Evolutionary conservation across 2,329 filamentous ascomycete genomes (phyloP).

Genomic region (Hypoxylon sp.): DNA sequence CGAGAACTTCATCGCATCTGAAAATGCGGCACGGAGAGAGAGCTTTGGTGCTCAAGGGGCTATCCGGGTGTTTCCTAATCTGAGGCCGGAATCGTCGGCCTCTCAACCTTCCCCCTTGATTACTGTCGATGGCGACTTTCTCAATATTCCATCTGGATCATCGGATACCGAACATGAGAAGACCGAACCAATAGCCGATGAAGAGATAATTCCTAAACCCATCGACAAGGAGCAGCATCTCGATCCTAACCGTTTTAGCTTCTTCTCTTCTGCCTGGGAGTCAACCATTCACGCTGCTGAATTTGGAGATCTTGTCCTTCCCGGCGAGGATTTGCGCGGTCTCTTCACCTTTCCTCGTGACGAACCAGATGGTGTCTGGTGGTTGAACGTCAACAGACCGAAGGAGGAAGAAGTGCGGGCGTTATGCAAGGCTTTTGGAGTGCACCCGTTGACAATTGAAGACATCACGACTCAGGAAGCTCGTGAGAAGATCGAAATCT

Average conservation of each 20-base stretch:
- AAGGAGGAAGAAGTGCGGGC: constrained; percentile 89
- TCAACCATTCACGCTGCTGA: constrained; percentile 93
- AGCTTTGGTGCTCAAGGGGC: constrained; percentile 65
- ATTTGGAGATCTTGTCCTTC: constrained; percentile 88
- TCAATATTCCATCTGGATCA: constrained; percentile 66
- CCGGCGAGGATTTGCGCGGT: constrained; percentile 89
- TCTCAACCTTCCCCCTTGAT: constrained; percentile 55
- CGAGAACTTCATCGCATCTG: constrained; percentile 86
- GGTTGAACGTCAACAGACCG: constrained; percentile 94
- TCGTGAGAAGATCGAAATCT: constrained; percentile 98
- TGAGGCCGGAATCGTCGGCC: constrained; percentile 62
- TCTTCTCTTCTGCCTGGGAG: constrained; percentile 96
- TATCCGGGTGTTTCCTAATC: constrained; percentile 71
- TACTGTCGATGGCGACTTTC: constrained; percentile 70
- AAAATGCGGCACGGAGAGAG: constrained; percentile 64
- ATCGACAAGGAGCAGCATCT: constrained; percentile 59
- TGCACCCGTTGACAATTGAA: constrained; percentile 95
- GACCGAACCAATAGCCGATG: constrained; percentile 50
- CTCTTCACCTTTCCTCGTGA: constrained; percentile 80
- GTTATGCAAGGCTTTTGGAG: constrained; percentile 93
- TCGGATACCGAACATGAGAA: constrained; percentile 65
- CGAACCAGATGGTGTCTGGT: constrained; percentile 89
- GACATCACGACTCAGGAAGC: constrained; percentile 96
- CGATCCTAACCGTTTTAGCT: constrained; percentile 88
- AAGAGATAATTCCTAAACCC: constrained; percentile 29